These are phyloP conservation scores for Carex arenaria DNA, from an alignment of 202 grass and related monocot species.

Conservation along the genomic window DNA sequence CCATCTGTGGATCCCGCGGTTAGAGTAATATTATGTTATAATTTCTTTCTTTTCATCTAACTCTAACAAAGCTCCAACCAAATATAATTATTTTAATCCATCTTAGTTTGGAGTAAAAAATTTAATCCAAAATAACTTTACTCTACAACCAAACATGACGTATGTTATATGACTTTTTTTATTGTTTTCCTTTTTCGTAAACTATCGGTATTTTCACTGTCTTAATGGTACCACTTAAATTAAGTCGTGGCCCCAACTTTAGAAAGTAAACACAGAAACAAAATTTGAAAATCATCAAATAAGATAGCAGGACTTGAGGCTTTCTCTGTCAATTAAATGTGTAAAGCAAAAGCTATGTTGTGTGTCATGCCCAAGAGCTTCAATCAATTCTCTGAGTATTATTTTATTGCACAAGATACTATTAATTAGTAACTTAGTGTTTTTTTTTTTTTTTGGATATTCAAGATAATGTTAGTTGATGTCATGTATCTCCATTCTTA, in stretches of 20 bases:
- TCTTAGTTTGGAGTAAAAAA: too few relatives aligned
- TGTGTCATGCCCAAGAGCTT: not conserved
- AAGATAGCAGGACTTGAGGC: not conserved
- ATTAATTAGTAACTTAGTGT: too few relatives aligned
- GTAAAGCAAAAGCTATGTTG: not conserved
- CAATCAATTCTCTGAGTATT: too few relatives aligned
- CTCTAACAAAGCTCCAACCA: too few relatives aligned
- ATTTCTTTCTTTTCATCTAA: too few relatives aligned
- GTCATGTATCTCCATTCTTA: too few relatives aligned
- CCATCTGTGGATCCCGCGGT: too few relatives aligned
- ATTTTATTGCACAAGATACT: not conserved
- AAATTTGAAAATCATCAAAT: not conserved
- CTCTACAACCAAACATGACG: too few relatives aligned
- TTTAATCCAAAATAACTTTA: too few relatives aligned
- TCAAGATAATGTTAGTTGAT: not conserved
- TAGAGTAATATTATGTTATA: too few relatives aligned
- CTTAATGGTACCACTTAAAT: not conserved
- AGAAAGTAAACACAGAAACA: not conserved
- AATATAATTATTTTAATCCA: too few relatives aligned
- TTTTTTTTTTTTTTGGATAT: too few relatives aligned
- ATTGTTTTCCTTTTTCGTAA: not conserved
- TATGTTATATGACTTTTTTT: not conserved
- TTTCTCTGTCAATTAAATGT: not conserved
- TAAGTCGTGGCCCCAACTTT: not conserved
- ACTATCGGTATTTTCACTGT: not conserved